Base-by-base conservation (phyloP, 768 basidiomycete species). In the Amanita subjunquillea region DNA sequence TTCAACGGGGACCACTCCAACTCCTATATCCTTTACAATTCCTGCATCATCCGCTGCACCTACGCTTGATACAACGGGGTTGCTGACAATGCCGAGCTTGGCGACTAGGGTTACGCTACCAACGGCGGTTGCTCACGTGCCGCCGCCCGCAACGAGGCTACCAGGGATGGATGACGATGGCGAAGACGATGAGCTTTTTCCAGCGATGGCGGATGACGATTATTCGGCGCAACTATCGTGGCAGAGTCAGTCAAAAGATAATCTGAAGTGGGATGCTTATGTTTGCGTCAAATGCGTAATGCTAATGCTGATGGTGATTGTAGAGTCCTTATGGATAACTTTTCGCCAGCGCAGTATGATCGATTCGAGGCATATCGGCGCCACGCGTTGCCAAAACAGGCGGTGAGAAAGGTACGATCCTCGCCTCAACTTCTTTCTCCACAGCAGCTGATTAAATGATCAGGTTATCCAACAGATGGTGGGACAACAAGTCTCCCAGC, bases 291-390 rank as follows among this genome's bases (percentile, higher is more conserved):
- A 25, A 10, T 20, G 15, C 23, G 34, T 8, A 8, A 9, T 15
- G n/a, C 23, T 43, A 8, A 9, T 15, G 23, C 23, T 43, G 32
- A 45, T 39, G 22, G 8, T 15, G 17, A 32, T 54, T 37, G n/a
- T 55, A 91, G 90, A 62, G 87, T 92, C 45, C 70, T 93, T 55
- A 89, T 93, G 84, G 87, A 91, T 64, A 89, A 90, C 59, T 86
- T 94, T 59, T 83, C 82, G 55, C 77, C 83, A 2, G 81, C 74
- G 12, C 91, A 94, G 62, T 90, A 91, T 62, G 89, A 92, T 41
- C 78, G 91, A 1, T 94, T 92, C 57, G 91, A 94, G 60, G 86
- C 87, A 0, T 94, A 92, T 64, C 72, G 90, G 53, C 76, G 91
- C 17, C 85, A 89, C 58, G 88, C 87, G 1, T 67, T 94, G 17